phyloP scores from a whole-genome alignment of 768 basidiomycete genomes.

The Hericium erinaceus region DNA sequence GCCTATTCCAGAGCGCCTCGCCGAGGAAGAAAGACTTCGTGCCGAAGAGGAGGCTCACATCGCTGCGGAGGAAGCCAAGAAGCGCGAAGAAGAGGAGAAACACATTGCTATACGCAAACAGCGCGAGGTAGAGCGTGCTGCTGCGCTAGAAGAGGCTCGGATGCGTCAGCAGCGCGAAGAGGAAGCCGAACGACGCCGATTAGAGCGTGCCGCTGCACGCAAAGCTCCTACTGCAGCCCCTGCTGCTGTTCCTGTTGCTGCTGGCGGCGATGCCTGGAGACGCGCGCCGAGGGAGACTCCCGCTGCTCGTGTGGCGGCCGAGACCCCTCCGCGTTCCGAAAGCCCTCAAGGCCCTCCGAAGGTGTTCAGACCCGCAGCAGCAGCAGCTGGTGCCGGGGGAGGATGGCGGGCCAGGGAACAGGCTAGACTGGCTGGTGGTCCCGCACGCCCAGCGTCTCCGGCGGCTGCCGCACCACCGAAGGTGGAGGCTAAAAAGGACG shows the following conservation, averaged over 20 bases:
- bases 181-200: slow-evolving; percentile 34
- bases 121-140: slow-evolving; percentile 43
- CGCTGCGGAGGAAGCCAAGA: slow-evolving; percentile 43
- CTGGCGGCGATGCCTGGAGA: slow-evolving; percentile 20
- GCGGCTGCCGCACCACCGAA: slow-evolving; percentile 29
- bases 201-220: slow-evolving; percentile 25
- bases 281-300: slow-evolving; percentile 11
- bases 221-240: slow-evolving; percentile 20
- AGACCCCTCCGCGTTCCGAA: slow-evolving; percentile 40
- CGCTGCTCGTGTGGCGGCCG: slow-evolving; percentile 13
- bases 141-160: slow-evolving; percentile 44
- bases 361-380: slow-evolving; percentile 5
- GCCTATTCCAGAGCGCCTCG: slow-evolving; percentile 14
- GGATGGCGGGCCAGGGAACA: slow-evolving; percentile 56
- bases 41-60: slow-evolving; percentile 24
- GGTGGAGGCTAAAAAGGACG: slow-evolving; percentile 27
- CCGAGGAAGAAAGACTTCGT: slow-evolving; percentile 19
- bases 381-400: slow-evolving; percentile 24
- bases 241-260: slow-evolving; percentile 18
- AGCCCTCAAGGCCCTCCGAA: slow-evolving; percentile 35
- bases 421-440: slow-evolving; percentile 31
- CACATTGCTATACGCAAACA: slow-evolving; percentile 38
- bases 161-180: slow-evolving; percentile 56
- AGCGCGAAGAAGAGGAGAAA: slow-evolving; percentile 57
- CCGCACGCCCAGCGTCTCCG: slow-evolving; percentile 22